Base-by-base conservation (phyloP, 2,329 filamentous ascomycete genomes). In the Cytospora mali region DNA sequence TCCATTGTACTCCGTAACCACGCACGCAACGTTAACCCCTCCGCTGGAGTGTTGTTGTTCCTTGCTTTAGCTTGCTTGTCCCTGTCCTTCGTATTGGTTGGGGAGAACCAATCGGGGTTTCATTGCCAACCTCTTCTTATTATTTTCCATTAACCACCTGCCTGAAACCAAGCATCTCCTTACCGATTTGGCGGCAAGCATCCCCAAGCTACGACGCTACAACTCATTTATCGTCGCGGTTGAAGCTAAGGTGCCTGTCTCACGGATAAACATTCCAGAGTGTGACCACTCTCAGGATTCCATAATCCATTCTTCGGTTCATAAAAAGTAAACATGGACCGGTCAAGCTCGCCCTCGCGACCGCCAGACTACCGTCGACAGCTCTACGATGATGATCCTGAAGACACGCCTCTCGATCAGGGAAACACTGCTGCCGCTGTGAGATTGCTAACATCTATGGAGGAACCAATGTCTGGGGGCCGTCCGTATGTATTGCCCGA, bases 381-480 rank as follows among this genome's bases (percentile, higher is more conserved):
- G 23, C 74, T 75, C 58, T 88, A 88, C 70, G 81, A 84, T 69
- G 82, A 85, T 58, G 82, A 85, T 28, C 74, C 79, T 68, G 76
- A 82, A 68, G 76, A 79, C 66, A 80, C 78, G 29, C 78, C 79
- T 21, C 76, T 76, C 46, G 77, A 78, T 64, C 75, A 79, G 61
- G 69, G 73, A 42, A 71, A 70, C 62, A 82, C 81, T 70, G 74
- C 79, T 51, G 80, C 85, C 35, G 83, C 80, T 65, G 81, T 88
- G 60, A 81, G 86, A 69, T 76, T 89, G 69, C 76, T 89, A 75
- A 88, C 85, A 58, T 87, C 84, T 7, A 79, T 86, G 73, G 86
- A 88, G 70, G 85, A 87, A 53, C 75, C 81, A 33, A 65, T 75
- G 50, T 69, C 77, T 76, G 75, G 79, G 66, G 69, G 70, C 61